Conservation (phyloP, 2,329 filamentous ascomycete genomes). For the Tolypocladium pustulatum region DNA sequence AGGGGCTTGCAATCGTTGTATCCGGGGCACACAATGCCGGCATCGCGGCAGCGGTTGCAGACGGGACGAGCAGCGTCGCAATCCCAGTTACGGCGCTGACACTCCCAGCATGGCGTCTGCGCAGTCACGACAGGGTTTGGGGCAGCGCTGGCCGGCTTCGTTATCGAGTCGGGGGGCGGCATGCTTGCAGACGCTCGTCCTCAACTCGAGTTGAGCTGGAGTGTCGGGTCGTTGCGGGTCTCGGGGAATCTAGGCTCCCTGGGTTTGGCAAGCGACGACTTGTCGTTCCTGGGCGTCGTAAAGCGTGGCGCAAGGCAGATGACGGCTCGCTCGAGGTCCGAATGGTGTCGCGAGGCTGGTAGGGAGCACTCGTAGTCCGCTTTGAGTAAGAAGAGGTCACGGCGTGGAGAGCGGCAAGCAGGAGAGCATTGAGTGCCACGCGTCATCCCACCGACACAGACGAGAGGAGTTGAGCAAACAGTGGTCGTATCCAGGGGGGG, state of each 20-base stretch:
- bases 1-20: constrained; percentile 26
- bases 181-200: background rate
- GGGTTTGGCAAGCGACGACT: background rate
- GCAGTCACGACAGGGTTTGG: background rate
- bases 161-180: background rate
- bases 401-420: background rate
- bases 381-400: background rate
- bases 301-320: background rate
- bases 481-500: background rate
- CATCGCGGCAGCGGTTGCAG: constrained; percentile 23
- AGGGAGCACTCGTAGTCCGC: background rate
- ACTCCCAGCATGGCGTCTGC: constrained; percentile 29
- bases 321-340: background rate
- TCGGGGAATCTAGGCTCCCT: background rate
- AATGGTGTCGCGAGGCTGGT: background rate
- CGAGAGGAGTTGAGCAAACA: background rate
- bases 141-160: background rate
- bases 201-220: background rate
- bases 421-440: background rate
- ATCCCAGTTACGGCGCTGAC: constrained; percentile 26
- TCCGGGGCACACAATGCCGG: constrained; percentile 25
- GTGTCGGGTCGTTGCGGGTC: background rate
- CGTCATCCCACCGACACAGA: background rate
- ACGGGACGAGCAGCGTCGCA: constrained; percentile 24
- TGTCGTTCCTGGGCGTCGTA: background rate